Base-by-base conservation (phyloP, 1,284 basidiomycete species). In the Malassezia vespertilionis region DNA sequence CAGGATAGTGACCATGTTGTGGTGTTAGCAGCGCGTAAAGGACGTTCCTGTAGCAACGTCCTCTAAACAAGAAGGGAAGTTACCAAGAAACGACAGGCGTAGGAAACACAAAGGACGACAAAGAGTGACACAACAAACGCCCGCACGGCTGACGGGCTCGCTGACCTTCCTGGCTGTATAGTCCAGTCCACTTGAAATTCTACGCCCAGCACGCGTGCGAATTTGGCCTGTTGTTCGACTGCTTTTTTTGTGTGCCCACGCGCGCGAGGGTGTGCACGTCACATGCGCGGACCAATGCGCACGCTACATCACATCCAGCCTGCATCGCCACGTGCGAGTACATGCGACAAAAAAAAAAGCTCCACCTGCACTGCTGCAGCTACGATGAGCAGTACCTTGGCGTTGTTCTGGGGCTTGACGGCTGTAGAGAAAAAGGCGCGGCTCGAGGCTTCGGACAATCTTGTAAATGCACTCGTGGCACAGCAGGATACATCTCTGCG, bases 351-450 rank as follows among this genome's bases (percentile, higher is more conserved):
- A 41, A 41, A 41, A 41, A 18, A 30, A 22, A n/a, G 28, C 21
- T 30, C 15, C 40, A 21, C 40, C 40, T 32, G 31, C 46, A 30
- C 48, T 41, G 22, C 35, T 34, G 28, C 28, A 40, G 39, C 39
- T 9, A 36, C 52, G 15, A 86, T 85, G 83, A 78, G 82, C 27
- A 85, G 83, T 28, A 87, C 83, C 26, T 79, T 95, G 44, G 83
- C 86, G 28, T 78, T 93, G 38, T 95, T 89, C 77, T 95, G 89
- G 89, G 77, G 88, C 71, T 76, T 95, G 37, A 88, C 89, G n/a
- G 86, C 84, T 3, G 75, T 79, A 3, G 80, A 79, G 28, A 84
- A 81, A 71, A 79, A 82, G 46, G 82, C 85, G 48, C 81, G 90
- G 5, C 66, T 95, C 26, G 79, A 82, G 61, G 85, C 90, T 7